Evolutionary conservation across 345 rosid genomes (phyloP).

Genomic region (Garcia nutans): DNA sequence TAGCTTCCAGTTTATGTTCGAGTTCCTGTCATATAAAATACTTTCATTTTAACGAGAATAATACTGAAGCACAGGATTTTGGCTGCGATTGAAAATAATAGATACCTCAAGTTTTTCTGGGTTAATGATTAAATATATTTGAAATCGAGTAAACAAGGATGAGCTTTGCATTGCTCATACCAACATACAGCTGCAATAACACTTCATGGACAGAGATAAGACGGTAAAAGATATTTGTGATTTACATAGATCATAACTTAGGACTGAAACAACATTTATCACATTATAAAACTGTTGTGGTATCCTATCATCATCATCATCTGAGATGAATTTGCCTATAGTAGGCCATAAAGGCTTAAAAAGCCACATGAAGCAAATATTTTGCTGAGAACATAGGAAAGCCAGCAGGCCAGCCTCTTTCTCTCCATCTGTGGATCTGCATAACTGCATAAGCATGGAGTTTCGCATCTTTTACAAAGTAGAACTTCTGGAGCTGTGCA

Average conservation of each 20-base stretch:
- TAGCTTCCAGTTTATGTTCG: background rate
- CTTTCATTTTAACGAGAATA: background rate
- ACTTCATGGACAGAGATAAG: background rate
- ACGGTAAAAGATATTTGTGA: background rate
- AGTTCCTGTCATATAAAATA: slow-evolving; percentile 1
- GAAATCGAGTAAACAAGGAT: no score
- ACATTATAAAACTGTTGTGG: background rate
- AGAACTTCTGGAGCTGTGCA: slow-evolving; percentile 54
- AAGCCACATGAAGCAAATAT: background rate
- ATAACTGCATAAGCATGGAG: background rate
- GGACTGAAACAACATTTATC: no score
- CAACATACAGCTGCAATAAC: no score
- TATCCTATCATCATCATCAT: background rate
- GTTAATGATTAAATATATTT: no score
- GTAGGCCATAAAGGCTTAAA: background rate
- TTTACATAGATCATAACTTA: background rate
- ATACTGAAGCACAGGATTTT: background rate
- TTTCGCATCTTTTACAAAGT: slow-evolving; percentile 31
- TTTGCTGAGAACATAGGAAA: background rate
- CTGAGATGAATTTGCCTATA: background rate
- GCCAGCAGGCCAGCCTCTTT: background rate
- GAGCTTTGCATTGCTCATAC: no score
- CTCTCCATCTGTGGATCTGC: background rate
- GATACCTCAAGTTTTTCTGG: background rate
- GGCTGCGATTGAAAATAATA: background rate